phyloP scores from a whole-genome alignment of 352 stramenopile genomes.

The Pythium oligandrum region DNA sequence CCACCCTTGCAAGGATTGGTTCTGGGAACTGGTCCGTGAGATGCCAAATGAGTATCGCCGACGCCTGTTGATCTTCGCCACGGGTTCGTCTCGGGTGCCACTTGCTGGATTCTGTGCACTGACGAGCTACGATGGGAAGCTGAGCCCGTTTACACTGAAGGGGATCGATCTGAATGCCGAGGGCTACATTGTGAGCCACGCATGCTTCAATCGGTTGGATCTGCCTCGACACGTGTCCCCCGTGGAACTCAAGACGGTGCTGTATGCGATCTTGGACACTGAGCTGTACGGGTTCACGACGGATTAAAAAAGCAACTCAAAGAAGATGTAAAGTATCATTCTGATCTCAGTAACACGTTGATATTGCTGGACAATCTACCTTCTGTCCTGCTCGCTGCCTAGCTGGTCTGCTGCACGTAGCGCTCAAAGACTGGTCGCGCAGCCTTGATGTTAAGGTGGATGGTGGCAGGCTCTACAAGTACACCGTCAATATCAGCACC shows the following conservation, averaged over 20 bases:
- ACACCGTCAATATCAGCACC: constrained; percentile 4
- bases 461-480: constrained; percentile 86
- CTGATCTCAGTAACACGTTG: too few relatives aligned
- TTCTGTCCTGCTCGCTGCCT: constrained; percentile 4
- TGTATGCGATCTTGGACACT: constrained; percentile 55
- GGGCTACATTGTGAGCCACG: constrained; percentile 22
- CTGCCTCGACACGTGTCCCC: constrained; percentile 79
- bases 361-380: too few relatives aligned
- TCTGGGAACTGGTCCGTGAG: constrained; percentile 71
- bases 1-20: constrained; percentile 24
- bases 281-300: constrained; percentile 72
- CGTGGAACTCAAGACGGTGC: constrained; percentile 64
- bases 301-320: constrained; percentile 20
- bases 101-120: constrained; percentile 39
- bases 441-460: constrained; percentile 96
- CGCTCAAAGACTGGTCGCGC: constrained; percentile 94
- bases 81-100: constrained; percentile 48
- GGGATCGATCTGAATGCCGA: constrained; percentile 24
- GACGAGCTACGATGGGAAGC: constrained; percentile 44
- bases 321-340: too few relatives aligned
- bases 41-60: constrained; percentile 40
- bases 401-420: constrained; percentile 93
- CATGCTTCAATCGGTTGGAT: too few relatives aligned
- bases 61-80: constrained; percentile 49
- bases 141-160: constrained; percentile 47